Base-by-base conservation (phyloP, 2,329 filamentous ascomycete species). In the Pyricularia grisea region DNA sequence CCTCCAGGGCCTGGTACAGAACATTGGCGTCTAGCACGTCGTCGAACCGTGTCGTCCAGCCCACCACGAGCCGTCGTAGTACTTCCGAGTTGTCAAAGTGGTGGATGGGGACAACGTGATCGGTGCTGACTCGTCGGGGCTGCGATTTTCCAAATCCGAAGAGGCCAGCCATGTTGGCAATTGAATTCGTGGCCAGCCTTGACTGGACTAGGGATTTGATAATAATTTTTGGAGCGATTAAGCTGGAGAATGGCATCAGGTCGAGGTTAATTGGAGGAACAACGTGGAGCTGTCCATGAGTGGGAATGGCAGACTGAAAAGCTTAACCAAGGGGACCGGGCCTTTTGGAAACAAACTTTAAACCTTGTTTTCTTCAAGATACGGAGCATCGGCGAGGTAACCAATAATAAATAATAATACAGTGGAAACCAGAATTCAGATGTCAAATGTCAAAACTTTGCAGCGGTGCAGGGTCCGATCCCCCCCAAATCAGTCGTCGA, bases 21-120 rank as follows among this genome's bases (percentile, higher is more conserved):
- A 75, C 80, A 0, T 78, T 72, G 0, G 77, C 71, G 69, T 85
- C 81, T 3, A 85, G 77, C 1, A 83, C 80, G 69, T 82, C 79
- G 70, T 84, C 79, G 71, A 84, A 85, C 4, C 76, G 74, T 33
- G 83, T 74, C 0, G 77, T 77, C 74, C 75, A 78, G 27, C 72
- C 73, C 1, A 80, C 33, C 4, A 77, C 68, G 60, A 78, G 74
- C 11, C 70, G 68, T 0, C 74, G 73, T 33, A 74, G 71, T 0
- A 67, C 67, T 4, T 31, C 27, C 12, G 68, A 50, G 27, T 71
- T 75, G 69, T 80, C 78, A 11, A 78, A 74, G 60, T 74, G 73
- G 71, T 77, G 75, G 14, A 78, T 70, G 0, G 78, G 77, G 7
- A 76, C 75, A 12, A 79, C 71, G 6, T 77, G 69, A 68, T 75